phyloP scores from a whole-genome alignment of 495 filamentous ascomycete species.

The Usnea hakonensis region DNA sequence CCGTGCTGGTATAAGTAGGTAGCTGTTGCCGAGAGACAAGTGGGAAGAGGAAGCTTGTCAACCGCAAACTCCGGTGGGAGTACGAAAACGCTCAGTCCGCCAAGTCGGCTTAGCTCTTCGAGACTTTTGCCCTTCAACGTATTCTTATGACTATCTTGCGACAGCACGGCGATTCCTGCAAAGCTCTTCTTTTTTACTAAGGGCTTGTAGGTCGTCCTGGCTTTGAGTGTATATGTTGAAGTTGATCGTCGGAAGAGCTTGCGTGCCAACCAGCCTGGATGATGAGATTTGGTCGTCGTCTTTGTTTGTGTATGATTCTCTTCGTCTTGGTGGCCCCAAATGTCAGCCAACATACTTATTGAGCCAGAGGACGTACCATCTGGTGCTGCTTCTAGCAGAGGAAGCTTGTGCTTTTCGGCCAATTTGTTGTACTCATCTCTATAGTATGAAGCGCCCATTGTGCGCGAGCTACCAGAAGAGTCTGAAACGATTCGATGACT shows the following conservation, averaged over 20 bases:
- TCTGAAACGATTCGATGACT: constrained; percentile 19
- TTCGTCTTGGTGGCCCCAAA: neutral
- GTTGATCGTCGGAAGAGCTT: constrained; percentile 28
- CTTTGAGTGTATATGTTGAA: constrained; percentile 25
- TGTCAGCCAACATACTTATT: neutral
- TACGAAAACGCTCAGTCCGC: constrained; percentile 60
- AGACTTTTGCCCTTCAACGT: constrained; percentile 54
- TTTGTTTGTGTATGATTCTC: constrained; percentile 3
- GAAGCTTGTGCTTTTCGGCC: constrained; percentile 34
- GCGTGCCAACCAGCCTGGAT: constrained; percentile 29
- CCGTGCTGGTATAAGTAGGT: constrained; percentile 59
- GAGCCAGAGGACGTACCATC: neutral
- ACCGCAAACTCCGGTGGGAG: constrained; percentile 61
- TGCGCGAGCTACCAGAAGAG: constrained; percentile 25
- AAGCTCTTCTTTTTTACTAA: constrained; percentile 21
- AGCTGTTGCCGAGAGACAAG: constrained; percentile 65
- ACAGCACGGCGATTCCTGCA: constrained; percentile 24
- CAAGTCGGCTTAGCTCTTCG: constrained; percentile 60
- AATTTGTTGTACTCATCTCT: constrained; percentile 48
- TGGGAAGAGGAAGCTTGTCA: constrained; percentile 56
- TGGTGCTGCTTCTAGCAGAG: constrained; percentile 5
- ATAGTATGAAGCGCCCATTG: constrained; percentile 32
- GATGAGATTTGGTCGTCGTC: constrained; percentile 8
- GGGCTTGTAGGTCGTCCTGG: constrained; percentile 22
- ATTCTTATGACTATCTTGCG: constrained; percentile 37